Percentiles rank a stretch among this genome's conserved stretches.
These are phyloP conservation scores for Yamadazyma diospyri DNA, from an alignment of 1,139 yeast genomes.

Conservation along the genomic window DNA sequence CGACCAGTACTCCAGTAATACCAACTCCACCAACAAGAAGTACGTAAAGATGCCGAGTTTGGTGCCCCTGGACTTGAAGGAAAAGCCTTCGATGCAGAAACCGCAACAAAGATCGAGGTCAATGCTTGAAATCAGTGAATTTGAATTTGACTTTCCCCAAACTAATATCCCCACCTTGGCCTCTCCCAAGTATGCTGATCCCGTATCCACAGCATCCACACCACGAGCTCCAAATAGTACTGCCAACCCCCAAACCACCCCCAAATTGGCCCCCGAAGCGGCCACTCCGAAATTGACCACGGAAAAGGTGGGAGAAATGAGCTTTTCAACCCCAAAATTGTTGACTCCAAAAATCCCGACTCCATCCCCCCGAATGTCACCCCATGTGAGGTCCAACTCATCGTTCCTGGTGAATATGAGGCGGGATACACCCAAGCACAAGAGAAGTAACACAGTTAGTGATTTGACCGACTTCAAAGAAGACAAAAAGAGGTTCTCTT, in stretches of 20 bases:
- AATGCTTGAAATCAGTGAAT: constrained; percentile 9
- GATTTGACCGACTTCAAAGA: constrained; percentile 18
- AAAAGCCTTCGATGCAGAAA: not conserved
- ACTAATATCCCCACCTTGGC: constrained; percentile 1
- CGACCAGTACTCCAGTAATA: constrained; percentile 6
- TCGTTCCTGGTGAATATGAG: constrained; percentile 22
- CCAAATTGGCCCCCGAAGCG: not conserved
- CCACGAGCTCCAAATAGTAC: constrained; percentile 2
- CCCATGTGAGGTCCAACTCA: constrained; percentile 30
- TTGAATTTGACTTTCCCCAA: constrained; percentile 1
- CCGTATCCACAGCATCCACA: too few relatives aligned
- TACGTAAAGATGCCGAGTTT: constrained; percentile 16
- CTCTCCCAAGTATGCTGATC: not conserved
- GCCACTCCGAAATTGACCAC: constrained; percentile 3
- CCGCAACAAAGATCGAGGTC: constrained; percentile 6
- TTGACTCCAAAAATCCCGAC: too few relatives aligned
- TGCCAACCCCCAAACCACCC: not conserved
- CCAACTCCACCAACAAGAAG: constrained; percentile 6
- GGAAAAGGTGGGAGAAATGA: not conserved
- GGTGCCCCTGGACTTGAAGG: constrained; percentile 11
- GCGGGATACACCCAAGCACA: constrained; percentile 18
- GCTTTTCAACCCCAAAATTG: constrained; percentile 6
- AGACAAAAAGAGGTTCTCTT: constrained; percentile 37
- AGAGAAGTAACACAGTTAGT: constrained; percentile 26
- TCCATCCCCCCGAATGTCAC: constrained; percentile 21